Conservation (phyloP, 148 eudicot species). For the Vaccinium macrocarpon region DNA sequence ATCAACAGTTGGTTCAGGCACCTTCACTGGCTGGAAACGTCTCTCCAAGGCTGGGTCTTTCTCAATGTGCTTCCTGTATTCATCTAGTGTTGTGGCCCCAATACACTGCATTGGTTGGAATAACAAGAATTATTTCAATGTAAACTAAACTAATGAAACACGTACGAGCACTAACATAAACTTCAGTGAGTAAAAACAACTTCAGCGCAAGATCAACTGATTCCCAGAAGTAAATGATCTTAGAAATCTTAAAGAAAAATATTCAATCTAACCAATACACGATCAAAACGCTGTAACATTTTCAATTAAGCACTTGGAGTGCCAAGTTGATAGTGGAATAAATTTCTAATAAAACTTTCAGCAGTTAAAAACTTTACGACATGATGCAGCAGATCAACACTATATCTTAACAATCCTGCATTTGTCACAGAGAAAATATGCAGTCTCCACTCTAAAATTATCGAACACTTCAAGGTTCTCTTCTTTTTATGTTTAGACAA, state of each 20-base stretch:
- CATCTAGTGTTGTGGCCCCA: slow-evolving; percentile 96
- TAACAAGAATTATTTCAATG: not conserved
- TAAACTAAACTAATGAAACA: not conserved
- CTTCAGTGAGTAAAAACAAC: not conserved
- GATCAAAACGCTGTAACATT: not conserved
- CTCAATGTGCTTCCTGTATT: slow-evolving; percentile 92
- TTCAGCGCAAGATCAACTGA: not conserved
- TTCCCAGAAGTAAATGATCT: not conserved
- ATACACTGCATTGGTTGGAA: slow-evolving; percentile 56
- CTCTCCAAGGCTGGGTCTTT: slow-evolving; percentile 95
- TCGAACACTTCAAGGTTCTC: not conserved
- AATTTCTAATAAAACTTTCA: not conserved
- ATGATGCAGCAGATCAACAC: not conserved
- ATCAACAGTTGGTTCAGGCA: slow-evolving; percentile 92
- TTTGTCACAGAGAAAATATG: not conserved
- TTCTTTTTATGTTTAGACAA: not conserved
- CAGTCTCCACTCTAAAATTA: not conserved
- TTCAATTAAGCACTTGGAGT: not conserved
- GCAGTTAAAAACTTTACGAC: too few species aligned
- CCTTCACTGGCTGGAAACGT: slow-evolving; percentile 92
- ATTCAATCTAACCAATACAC: not conserved
- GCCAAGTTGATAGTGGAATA: not conserved
- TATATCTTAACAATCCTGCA: not conserved
- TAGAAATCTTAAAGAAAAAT: not conserved
- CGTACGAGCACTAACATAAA: not conserved